Percentiles rank a stretch among this genome's conserved stretches.
Conservation (phyloP, 345 rosid species). For the Passiflora organensis region DNA sequence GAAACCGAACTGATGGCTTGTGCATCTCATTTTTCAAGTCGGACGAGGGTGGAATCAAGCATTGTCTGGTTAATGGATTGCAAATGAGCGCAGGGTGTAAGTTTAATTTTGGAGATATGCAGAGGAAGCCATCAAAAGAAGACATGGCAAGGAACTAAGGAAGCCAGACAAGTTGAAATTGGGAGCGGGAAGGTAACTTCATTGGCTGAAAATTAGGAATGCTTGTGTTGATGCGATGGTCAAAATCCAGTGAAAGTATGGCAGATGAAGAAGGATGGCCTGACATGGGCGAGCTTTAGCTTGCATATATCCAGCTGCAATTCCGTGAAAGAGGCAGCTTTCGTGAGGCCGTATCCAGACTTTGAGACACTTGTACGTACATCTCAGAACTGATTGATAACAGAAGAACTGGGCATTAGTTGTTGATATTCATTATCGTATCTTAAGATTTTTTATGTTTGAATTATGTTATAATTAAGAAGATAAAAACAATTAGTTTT, state of each 20-base stretch:
- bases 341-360: too few species aligned
- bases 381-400: too few species aligned
- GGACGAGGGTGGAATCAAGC: not conserved
- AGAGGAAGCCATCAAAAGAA: conserved; percentile 4
- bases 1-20: not conserved
- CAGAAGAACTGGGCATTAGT: too few species aligned
- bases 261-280: too few species aligned
- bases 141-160: not conserved
- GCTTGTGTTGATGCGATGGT: not conserved
- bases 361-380: too few species aligned
- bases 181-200: not conserved
- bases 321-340: too few species aligned
- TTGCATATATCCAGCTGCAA: too few species aligned
- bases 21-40: not conserved
- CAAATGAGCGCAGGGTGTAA: not conserved
- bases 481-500: too few species aligned
- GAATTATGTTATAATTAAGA: too few species aligned
- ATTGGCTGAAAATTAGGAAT: not conserved
- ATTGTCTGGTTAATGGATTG: conserved; percentile 1
- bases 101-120: not conserved
- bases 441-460: too few species aligned
- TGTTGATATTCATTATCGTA: too few species aligned
- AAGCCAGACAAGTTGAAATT: not conserved
- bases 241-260: not conserved
- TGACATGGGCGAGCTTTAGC: too few species aligned